Percentiles rank a stretch among this genome's conserved stretches.
phyloP scores from a whole-genome alignment of 2,329 filamentous ascomycete species.

The Blumeriella jaapii region DNA sequence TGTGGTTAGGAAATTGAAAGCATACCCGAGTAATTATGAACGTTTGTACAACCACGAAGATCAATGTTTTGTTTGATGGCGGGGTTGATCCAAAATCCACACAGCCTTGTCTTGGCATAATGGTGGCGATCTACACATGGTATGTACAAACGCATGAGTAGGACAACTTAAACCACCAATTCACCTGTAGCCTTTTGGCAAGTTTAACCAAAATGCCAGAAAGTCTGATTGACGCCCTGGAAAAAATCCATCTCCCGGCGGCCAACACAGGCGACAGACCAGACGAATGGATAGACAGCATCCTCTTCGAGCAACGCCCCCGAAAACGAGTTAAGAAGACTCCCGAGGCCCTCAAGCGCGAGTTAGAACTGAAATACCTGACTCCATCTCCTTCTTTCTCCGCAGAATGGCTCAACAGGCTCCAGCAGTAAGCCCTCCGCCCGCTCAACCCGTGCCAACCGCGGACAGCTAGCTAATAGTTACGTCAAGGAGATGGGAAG shows the following conservation, averaged over 20 bases:
- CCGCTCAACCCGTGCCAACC: slow-evolving; percentile 11
- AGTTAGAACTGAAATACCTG: slow-evolving; percentile 68
- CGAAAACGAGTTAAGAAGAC: slow-evolving; percentile 39
- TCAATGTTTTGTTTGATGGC: neutral
- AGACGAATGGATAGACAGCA: slow-evolving; percentile 42
- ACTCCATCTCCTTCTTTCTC: slow-evolving; percentile 71
- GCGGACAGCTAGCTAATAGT: slow-evolving; percentile 13
- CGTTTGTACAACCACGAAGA: neutral
- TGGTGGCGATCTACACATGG: slow-evolving; percentile 3
- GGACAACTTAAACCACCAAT: slow-evolving; percentile 2
- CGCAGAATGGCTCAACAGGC: slow-evolving; percentile 71
- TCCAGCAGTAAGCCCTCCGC: slow-evolving; percentile 54
- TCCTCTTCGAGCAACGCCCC: slow-evolving; percentile 42
- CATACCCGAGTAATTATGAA: too few species aligned
- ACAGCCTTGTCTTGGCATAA: slow-evolving; percentile 7
- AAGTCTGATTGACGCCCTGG: slow-evolving; percentile 37
- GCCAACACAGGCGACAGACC: slow-evolving; percentile 22
- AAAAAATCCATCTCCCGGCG: slow-evolving; percentile 35
- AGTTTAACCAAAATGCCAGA: slow-evolving; percentile 19
- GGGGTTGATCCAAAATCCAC: neutral
- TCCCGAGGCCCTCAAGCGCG: slow-evolving; percentile 52
- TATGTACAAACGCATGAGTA: neutral
- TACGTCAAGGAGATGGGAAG: slow-evolving; percentile 61
- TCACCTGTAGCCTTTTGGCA: neutral
- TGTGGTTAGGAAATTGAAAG: too few species aligned